Evolutionary conservation across 1,284 basidiomycete species (phyloP).

Genomic region (Ustilago lituana): DNA sequence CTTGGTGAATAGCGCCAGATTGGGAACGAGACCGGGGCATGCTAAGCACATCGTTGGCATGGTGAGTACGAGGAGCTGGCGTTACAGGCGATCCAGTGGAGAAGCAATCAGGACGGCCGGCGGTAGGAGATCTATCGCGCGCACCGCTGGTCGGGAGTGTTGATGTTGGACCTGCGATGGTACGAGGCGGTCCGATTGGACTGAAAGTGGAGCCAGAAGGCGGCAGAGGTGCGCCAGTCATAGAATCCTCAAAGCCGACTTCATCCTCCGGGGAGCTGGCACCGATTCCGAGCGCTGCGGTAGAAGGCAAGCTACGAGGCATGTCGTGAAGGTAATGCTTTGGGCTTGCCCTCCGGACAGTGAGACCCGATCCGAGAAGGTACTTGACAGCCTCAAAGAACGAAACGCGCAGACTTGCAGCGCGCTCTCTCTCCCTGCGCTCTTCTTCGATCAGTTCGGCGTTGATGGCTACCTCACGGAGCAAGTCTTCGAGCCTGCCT

Average conservation of each 20-base stretch:
- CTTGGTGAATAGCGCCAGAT: slow-evolving; percentile 18
- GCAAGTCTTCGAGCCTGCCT: slow-evolving; percentile 58
- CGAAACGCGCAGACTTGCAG: slow-evolving; percentile 43
- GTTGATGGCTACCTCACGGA: slow-evolving; percentile 62
- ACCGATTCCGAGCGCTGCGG: slow-evolving; percentile 44
- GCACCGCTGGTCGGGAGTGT: background rate
- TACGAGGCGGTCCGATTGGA: slow-evolving; percentile 12
- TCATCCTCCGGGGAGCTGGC: slow-evolving; percentile 14
- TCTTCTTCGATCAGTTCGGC: slow-evolving; percentile 64
- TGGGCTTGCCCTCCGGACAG: slow-evolving; percentile 19
- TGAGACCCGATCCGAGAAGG: slow-evolving; percentile 47
- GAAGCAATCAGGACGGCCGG: background rate
- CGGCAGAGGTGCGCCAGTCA: slow-evolving; percentile 5
- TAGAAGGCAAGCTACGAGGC: slow-evolving; percentile 42
- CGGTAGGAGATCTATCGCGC: slow-evolving; percentile 11
- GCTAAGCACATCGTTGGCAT: background rate
- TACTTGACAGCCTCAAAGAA: slow-evolving; percentile 59
- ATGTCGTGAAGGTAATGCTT: slow-evolving; percentile 50
- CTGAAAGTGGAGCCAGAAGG: slow-evolving; percentile 7
- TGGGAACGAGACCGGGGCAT: slow-evolving; percentile 5
- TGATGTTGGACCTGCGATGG: background rate
- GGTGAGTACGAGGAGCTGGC: background rate
- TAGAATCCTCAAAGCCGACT: slow-evolving; percentile 1
- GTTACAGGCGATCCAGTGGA: background rate
- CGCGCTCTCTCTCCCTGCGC: slow-evolving; percentile 53